Evolutionary conservation across 179 eudicot species (phyloP).

Genomic region (Silene coronaria): DNA sequence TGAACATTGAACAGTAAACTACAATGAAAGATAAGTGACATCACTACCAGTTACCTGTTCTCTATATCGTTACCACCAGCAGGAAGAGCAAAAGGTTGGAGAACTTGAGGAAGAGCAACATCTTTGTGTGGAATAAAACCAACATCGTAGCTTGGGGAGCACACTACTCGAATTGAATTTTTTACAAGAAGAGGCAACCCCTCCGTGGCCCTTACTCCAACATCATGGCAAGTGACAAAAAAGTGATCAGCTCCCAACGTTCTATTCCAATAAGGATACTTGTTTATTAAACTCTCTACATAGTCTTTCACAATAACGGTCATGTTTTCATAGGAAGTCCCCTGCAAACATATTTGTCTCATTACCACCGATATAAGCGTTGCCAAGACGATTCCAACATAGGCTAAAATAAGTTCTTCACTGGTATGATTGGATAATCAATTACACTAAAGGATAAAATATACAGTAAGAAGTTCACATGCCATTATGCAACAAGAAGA

Average conservation of each 20-base stretch:
- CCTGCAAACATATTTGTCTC: slow-evolving; percentile 41
- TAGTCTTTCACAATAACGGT: slow-evolving; percentile 72
- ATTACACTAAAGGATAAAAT: neutral
- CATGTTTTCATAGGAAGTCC: slow-evolving; percentile 96
- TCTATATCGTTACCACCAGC: slow-evolving; percentile 86
- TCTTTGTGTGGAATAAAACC: slow-evolving; percentile 95
- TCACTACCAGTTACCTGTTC: slow-evolving; percentile 44
- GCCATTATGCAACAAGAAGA: neutral
- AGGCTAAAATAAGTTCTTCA: neutral
- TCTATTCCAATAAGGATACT: slow-evolving; percentile 96
- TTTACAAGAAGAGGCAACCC: slow-evolving; percentile 72
- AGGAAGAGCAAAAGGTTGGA: slow-evolving; percentile 96
- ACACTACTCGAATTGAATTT: slow-evolving; percentile 86
- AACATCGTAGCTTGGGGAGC: slow-evolving; percentile 92
- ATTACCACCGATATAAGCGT: neutral
- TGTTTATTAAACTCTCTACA: slow-evolving; percentile 67
- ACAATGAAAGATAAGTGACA: neutral
- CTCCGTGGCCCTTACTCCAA: slow-evolving; percentile 86
- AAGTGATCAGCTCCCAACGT: slow-evolving; percentile 90
- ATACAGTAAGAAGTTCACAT: neutral
- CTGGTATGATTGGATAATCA: neutral
- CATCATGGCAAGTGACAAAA: slow-evolving; percentile 85
- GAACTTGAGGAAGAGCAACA: slow-evolving; percentile 90
- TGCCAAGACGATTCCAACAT: neutral
- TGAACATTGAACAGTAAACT: neutral